These are phyloP conservation scores for Pilaira anomala DNA, from an alignment of 192 early-diverging fungal species.

Conservation along the genomic window DNA sequence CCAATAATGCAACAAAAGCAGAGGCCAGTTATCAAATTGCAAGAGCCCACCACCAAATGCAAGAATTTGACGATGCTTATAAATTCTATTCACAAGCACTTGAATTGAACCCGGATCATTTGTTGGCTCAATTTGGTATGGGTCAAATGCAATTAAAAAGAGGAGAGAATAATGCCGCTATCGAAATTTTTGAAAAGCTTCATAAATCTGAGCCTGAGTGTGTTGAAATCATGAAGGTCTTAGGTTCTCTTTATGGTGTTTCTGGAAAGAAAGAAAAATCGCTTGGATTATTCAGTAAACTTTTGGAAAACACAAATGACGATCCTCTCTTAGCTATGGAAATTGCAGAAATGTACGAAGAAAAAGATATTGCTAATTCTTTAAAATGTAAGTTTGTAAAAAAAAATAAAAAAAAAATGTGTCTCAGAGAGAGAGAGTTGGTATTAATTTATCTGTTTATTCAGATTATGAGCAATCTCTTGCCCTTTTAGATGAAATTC, in stretches of 20 bases:
- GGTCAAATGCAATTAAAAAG: slow-evolving; percentile 68
- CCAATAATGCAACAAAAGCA: slow-evolving; percentile 52
- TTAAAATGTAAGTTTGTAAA: slow-evolving; percentile 30
- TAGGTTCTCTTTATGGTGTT: slow-evolving; percentile 60
- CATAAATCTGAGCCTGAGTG: slow-evolving; percentile 57
- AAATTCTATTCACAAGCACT: slow-evolving; percentile 65
- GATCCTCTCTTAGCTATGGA: slow-evolving; percentile 61
- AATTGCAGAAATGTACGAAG: slow-evolving; percentile 63
- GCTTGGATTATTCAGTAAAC: slow-evolving; percentile 61
- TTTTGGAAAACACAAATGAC: slow-evolving; percentile 51
- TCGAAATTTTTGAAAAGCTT: slow-evolving; percentile 56
- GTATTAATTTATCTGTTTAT: background rate
- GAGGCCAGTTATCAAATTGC: slow-evolving; percentile 61
- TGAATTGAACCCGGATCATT: slow-evolving; percentile 62
- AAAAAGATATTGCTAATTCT: slow-evolving; percentile 29
- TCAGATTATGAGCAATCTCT: slow-evolving; percentile 34
- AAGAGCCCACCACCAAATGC: slow-evolving; percentile 50
- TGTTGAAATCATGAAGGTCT: slow-evolving; percentile 59
- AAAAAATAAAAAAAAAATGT: background rate
- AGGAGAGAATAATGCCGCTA: slow-evolving; percentile 46
- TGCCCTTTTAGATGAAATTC: slow-evolving; percentile 14
- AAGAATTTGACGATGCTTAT: slow-evolving; percentile 69
- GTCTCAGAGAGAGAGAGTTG: background rate
- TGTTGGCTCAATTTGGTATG: slow-evolving; percentile 69
- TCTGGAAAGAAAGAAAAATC: slow-evolving; percentile 65